Evolutionary conservation across 768 basidiomycete species (phyloP), one percentile per base, ranked within the genome.

Genomic region (Auricularia auricula-judae): DNA sequence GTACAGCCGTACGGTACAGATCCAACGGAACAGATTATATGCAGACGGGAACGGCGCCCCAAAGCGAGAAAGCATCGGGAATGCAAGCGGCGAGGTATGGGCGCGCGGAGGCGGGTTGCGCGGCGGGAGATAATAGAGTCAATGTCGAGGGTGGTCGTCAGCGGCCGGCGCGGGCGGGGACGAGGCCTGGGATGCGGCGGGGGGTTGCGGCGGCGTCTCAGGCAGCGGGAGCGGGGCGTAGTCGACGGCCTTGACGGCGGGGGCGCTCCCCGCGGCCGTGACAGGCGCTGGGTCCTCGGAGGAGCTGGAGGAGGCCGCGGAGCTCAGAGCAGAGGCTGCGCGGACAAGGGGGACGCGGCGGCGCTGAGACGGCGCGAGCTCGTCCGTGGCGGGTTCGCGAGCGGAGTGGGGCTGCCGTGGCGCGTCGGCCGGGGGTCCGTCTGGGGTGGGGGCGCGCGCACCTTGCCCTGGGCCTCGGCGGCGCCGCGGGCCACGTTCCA

Each of bases 401-500:
- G 11, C 18, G 18, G 18, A 5, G 21, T 4, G 11, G 47, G 47
- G 47, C 14, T 16, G 47, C 10, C 21, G 47, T 44, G 18, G 10
- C 14, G 47, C 47, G 47, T 51, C 47, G 21, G 21, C 16, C 47
- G 14, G 18, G 47, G 5, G 47, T 4, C 14, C 11, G 5, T 8
- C 4, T 8, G 10, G 21, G 47, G 18, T 18, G 47, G 18, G 47
- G 21, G 47, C 47, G 47, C 47, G 47, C 47, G 47, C 47, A 51
- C 47, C 47, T 51, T 51, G 21, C 18, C 47, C 47, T 59, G 21
- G 23, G 56, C 29, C 56, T 59, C 29, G 4, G 29, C 56, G 34
- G 56, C 56, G 56, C 56, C 56, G 56, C 72, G 71, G 47, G 71
- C 72, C 12, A 68, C 33, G 62, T 72, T 70, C 77, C 76, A 77